Conservation (phyloP, 2,329 filamentous ascomycete genomes). For the Pestalotiopsis sp. region DNA sequence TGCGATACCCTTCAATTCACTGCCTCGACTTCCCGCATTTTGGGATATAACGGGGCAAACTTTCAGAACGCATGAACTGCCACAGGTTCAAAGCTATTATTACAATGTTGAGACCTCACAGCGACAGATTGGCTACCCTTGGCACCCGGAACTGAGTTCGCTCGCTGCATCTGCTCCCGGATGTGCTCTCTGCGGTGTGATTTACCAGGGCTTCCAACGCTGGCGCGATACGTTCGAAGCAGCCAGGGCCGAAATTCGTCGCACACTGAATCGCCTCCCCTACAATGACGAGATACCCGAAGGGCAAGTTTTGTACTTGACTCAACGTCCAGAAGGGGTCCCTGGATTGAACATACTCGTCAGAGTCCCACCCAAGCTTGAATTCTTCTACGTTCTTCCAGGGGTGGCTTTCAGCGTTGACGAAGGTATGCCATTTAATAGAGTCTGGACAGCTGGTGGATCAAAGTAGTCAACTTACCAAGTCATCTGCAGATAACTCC, state of each 20-base stretch:
- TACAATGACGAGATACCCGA: background rate
- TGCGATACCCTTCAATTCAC: background rate
- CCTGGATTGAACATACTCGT: background rate
- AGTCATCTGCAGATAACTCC: background rate
- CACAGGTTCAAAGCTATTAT: background rate
- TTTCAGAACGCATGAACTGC: background rate
- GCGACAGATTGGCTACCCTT: background rate
- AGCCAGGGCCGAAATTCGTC: background rate
- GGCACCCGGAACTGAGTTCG: constrained; percentile 11
- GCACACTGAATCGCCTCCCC: background rate
- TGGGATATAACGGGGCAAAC: no score
- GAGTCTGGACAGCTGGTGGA: background rate
- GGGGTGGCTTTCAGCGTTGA: background rate
- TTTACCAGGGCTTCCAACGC: constrained; percentile 3
- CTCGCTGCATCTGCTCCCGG: background rate
- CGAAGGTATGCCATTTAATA: background rate
- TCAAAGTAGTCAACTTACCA: background rate
- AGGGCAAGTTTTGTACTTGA: background rate
- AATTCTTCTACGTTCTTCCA: background rate
- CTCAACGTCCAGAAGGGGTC: background rate
- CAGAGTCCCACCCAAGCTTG: background rate
- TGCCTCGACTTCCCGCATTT: background rate
- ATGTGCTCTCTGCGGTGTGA: background rate
- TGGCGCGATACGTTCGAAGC: background rate
- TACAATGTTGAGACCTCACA: background rate